Conservation (phyloP, 148 eudicot genomes). For the Cornus kousa region DNA sequence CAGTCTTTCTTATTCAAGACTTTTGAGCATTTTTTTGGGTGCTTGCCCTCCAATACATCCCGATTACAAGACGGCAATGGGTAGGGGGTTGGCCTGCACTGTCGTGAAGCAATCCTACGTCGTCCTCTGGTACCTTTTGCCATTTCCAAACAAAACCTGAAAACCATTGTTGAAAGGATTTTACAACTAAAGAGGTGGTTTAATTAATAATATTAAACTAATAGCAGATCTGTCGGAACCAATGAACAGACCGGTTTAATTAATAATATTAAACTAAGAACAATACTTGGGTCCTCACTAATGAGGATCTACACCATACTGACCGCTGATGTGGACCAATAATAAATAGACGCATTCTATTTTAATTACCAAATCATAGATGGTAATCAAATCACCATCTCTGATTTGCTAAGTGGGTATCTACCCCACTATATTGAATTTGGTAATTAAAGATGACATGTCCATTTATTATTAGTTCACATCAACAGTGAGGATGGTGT, state of each 20-base stretch:
- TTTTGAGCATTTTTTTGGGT: slow-evolving; percentile 32
- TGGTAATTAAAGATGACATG: too few relatives aligned
- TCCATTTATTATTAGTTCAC: too few relatives aligned
- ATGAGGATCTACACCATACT: too few relatives aligned
- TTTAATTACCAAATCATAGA: too few relatives aligned
- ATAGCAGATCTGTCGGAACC: not conserved
- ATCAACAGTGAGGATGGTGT: too few relatives aligned
- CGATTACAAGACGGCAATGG: slow-evolving; percentile 26
- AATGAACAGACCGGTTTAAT: not conserved
- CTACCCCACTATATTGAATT: too few relatives aligned
- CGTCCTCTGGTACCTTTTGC: slow-evolving; percentile 58
- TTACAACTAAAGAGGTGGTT: not conserved
- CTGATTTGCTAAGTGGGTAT: too few relatives aligned
- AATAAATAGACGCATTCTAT: too few relatives aligned
- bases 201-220: not conserved
- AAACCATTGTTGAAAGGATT: not conserved
- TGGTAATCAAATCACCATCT: too few relatives aligned
- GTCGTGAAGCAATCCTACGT: slow-evolving; percentile 53
- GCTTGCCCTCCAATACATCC: not conserved
- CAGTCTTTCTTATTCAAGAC: slow-evolving; percentile 43
- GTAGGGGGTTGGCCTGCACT: slow-evolving; percentile 50
- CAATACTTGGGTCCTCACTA: too few relatives aligned
- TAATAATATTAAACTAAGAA: not conserved
- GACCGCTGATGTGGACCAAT: too few relatives aligned
- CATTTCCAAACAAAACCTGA: slow-evolving; percentile 34